These are phyloP conservation scores for Apophysomyces variabilis DNA, from an alignment of 371 early-diverging fungal species.

Conservation along the genomic window DNA sequence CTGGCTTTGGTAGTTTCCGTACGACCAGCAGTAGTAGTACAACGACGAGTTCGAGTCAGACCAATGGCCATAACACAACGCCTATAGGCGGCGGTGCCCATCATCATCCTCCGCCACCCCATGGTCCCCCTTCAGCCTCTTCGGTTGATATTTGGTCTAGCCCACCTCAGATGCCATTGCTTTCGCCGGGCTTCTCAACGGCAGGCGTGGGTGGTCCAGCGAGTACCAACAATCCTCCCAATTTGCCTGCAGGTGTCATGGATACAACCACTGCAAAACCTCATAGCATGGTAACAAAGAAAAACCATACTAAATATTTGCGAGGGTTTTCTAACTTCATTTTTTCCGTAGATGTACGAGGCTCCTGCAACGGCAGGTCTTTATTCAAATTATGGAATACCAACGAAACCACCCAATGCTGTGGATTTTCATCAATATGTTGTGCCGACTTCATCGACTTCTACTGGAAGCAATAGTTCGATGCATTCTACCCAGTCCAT, in stretches of 20 bases:
- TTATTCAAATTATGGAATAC: slow-evolving; percentile 23
- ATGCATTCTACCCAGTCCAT: slow-evolving; percentile 44
- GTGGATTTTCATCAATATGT: slow-evolving; percentile 39
- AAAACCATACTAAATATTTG: too few species aligned
- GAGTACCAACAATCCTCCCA: background rate
- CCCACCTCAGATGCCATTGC: background rate
- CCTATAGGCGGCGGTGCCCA: background rate
- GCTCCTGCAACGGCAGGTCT: slow-evolving; percentile 27
- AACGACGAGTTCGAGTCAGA: too few species aligned
- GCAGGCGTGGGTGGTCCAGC: background rate
- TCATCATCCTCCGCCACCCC: background rate
- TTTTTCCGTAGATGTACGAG: background rate
- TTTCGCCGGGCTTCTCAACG: background rate
- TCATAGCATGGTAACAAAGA: background rate
- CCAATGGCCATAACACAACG: too few species aligned
- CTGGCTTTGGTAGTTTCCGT: background rate
- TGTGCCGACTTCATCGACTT: slow-evolving; percentile 45
- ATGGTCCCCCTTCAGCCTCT: slow-evolving; percentile 2
- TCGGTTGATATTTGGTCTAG: slow-evolving; percentile 13
- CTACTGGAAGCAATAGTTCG: slow-evolving; percentile 48
- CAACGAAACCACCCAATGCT: slow-evolving; percentile 19
- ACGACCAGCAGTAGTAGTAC: too few species aligned
- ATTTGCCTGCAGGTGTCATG: background rate
- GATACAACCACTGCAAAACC: background rate
- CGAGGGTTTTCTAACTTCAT: background rate